Conservation (phyloP, 2,329 filamentous ascomycete genomes). For the Fusarium tricinctum region DNA sequence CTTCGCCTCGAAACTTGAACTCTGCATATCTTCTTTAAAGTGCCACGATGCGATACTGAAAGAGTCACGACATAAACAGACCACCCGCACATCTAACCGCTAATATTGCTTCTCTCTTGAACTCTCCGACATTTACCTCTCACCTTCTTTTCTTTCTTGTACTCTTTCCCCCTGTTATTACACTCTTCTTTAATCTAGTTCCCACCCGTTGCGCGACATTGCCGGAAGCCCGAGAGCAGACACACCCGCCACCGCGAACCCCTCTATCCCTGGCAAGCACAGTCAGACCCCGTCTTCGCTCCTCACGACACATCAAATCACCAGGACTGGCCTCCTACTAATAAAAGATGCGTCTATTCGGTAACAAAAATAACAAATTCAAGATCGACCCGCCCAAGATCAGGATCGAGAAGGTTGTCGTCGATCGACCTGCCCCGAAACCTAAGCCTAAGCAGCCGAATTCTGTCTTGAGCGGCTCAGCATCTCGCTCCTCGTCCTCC, state of each 20-base stretch:
- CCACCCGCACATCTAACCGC: conserved; percentile 2
- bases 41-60: conserved; percentile 47
- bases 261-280: conserved; percentile 48
- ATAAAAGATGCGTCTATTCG: conserved; percentile 57
- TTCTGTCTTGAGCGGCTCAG: conserved; percentile 49
- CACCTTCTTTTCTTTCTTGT: conserved; percentile 30
- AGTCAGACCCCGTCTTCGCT: conserved; percentile 26
- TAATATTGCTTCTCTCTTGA: conserved; percentile 23
- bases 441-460: conserved; percentile 57
- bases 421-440: conserved; percentile 57
- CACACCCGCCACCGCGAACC: conserved; percentile 51
- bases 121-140: conserved; percentile 10
- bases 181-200: conserved; percentile 41
- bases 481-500: conserved; percentile 54
- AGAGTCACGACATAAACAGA: conserved; percentile 30
- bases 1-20: conserved; percentile 40
- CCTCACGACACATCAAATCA: conserved; percentile 9
- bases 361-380: conserved; percentile 63
- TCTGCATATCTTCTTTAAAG: conserved; percentile 38
- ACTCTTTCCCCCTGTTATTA: conserved; percentile 37
- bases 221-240: conserved; percentile 42
- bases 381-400: conserved; percentile 65
- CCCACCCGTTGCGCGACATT: conserved; percentile 48
- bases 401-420: conserved; percentile 66
- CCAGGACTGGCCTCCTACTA: conserved; percentile 28